These are phyloP conservation scores for Cephaloascus albidus DNA, from an alignment of 805 yeast species.

Conservation along the genomic window DNA sequence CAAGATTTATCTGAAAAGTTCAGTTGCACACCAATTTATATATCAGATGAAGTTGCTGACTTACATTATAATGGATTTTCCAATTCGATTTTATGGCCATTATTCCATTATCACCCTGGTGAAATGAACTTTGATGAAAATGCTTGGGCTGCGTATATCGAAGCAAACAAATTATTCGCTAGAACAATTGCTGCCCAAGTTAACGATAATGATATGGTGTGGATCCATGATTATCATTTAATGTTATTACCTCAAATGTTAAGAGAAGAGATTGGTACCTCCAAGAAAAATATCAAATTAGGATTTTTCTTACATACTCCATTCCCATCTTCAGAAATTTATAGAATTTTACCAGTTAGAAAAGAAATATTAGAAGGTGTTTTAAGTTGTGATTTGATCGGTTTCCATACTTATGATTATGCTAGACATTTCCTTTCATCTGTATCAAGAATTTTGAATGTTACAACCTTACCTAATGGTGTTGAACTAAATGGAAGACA, in stretches of 20 bases:
- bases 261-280: constrained; percentile 45
- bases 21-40: constrained; percentile 83
- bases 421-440: constrained; percentile 92
- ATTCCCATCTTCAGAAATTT: constrained; percentile 94
- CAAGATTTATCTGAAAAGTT: constrained; percentile 66
- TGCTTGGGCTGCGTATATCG: constrained; percentile 97
- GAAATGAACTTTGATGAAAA: constrained; percentile 96
- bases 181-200: constrained; percentile 59
- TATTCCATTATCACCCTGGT: constrained; percentile 98
- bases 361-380: constrained; percentile 88
- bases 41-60: constrained; percentile 86
- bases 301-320: constrained; percentile 98
- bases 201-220: constrained; percentile 77
- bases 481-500: constrained; percentile 67
- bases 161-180: constrained; percentile 83
- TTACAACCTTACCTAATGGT: constrained; percentile 86
- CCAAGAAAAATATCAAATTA: constrained; percentile 51
- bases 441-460: constrained; percentile 73
- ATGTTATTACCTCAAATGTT: constrained; percentile 91
- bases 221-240: constrained; percentile 98
- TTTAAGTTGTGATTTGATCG: constrained; percentile 86
- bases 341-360: constrained; percentile 91
- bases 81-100: constrained; percentile 94
- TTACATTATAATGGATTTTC: constrained; percentile 94
- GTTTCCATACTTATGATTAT: constrained; percentile 98